phyloP scores from a whole-genome alignment of 306 rosid species.

The Quercus alba region DNA sequence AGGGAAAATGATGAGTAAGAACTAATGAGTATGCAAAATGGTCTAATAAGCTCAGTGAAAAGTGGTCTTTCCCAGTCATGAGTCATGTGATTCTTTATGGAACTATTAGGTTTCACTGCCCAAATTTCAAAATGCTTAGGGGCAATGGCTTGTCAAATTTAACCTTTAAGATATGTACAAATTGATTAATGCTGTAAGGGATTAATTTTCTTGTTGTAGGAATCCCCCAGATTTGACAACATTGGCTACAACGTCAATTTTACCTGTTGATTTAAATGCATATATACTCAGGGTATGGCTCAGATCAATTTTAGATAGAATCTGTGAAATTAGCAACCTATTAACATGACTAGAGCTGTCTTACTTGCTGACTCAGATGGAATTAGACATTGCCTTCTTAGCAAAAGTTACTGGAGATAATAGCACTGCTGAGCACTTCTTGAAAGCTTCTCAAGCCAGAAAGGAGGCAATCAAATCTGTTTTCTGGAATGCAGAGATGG shows the following conservation, averaged over 20 bases:
- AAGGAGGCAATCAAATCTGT: constrained; percentile 58
- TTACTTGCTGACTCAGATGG: constrained; percentile 59
- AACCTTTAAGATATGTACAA: not conserved
- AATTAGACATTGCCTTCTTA: constrained; percentile 66
- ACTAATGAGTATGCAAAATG: not conserved
- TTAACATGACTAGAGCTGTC: constrained; percentile 18
- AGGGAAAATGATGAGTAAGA: not conserved
- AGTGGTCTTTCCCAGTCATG: not conserved
- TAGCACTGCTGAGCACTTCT: constrained; percentile 36
- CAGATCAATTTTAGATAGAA: constrained; percentile 12
- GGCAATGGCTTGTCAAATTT: not conserved
- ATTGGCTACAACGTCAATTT: constrained; percentile 70
- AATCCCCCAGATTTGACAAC: constrained; percentile 64
- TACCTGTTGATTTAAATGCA: constrained; percentile 86
- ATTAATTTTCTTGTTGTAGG: constrained; percentile 45
- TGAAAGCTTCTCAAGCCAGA: constrained; percentile 52
- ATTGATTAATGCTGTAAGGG: not conserved
- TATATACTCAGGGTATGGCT: constrained; percentile 64
- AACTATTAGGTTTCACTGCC: not conserved
- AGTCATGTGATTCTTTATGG: not conserved
- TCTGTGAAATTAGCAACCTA: constrained; percentile 2
- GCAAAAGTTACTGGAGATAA: constrained; percentile 67
- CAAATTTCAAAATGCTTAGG: not conserved
- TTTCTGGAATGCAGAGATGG: constrained; percentile 69
- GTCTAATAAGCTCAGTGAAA: not conserved